Base-by-base conservation (phyloP, 129 eudicot species). In the Flaveria sonorensis region DNA sequence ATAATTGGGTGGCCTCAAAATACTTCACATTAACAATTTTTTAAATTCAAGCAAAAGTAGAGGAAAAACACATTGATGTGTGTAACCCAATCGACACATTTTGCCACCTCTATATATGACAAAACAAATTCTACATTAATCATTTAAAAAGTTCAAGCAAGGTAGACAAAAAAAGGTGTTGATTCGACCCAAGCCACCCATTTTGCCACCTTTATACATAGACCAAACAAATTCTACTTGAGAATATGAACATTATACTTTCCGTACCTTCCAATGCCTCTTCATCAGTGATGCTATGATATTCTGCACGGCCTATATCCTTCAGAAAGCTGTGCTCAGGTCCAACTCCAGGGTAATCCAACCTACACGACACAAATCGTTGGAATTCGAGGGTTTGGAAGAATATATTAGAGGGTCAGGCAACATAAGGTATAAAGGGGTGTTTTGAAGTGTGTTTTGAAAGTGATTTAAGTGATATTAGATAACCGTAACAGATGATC, bases 291-390 rank as follows among this genome's bases (percentile, higher is more conserved):
- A 92, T 75, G 64, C 90, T 84, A 84, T 84, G 69, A 82, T 87
- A 92, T 79, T 92, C 93, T 45, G 97, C 96, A 50, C 97, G 93
- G 5, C 93, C 96, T 10, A 85, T 14, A 69, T 89, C 98, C 81
- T 89, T 92, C 50, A 92, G 83, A 82, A 48, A 48, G 48, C 48
- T 45, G 48, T 45, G 48, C 48, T 45, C 48, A 45, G 48, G 48
- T 45, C 48, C 48, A 8, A 45, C 48, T 45, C 48, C 48, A 8
- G 48, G 48, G 48, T 45, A 45, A 45, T 45, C 48, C 48, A 45
- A 45, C 48, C 48, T 45, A 45, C 48, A 45, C 1, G n/a, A 11
- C n/a, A 47, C 6, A 47, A 12, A 47, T 47, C 16, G 2, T 47
- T 47, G 1, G 1, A 11, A 11, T 10, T 12, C 11, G 52, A 2